Base-by-base conservation (phyloP, 73 alveolate species). In the Urostyla sp. region DNA sequence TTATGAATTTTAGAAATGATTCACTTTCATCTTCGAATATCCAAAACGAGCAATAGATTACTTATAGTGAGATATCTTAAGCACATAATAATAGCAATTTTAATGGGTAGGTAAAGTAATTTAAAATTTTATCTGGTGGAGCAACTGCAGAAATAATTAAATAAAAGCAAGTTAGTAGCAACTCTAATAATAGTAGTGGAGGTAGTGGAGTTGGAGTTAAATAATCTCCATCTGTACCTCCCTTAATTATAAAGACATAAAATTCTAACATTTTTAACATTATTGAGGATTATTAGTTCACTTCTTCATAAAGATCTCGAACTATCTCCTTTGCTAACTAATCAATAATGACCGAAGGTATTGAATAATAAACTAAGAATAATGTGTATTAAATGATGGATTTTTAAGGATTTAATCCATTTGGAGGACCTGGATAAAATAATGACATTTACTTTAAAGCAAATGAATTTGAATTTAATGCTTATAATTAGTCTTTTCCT, bases 1-100 rank as follows among this genome's bases (percentile, higher is more conserved):
- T 63, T 40, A 63, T 63, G 79, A 63, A 63, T 21, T 63, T 63
- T 48, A 7, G 79, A 37, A 63, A 63, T 40, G 79, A 63, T 30
- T 63, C 79, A 1, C 23, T 63, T n/a, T 63, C 79, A 5, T 63
- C 79, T 11, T 45, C 35, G 6, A 60, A 63, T n/a, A n/a, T n/a
- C n/a, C n/a, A n/a, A n/a, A n/a, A n/a, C n/a, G n/a, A n/a, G n/a
- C n/a, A n/a, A n/a, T n/a, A n/a, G n/a, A n/a, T n/a, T n/a, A n/a
- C n/a, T 1, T 40, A 63, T 15, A 63, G 44, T 37, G 20, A 40
- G 15, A 40, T 40, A 15, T 15, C 51, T 11, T 43, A 63, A 21
- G 3, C 21, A 16, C 44, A 57, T 63, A 50, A 63, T 18, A 34
- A 34, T 34, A 55, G 51, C 10, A 40, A 40, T 40, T 15, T 35